Evolutionary conservation across 257 asterid genomes (phyloP).

Genomic region (Solanum pinnatisectum): DNA sequence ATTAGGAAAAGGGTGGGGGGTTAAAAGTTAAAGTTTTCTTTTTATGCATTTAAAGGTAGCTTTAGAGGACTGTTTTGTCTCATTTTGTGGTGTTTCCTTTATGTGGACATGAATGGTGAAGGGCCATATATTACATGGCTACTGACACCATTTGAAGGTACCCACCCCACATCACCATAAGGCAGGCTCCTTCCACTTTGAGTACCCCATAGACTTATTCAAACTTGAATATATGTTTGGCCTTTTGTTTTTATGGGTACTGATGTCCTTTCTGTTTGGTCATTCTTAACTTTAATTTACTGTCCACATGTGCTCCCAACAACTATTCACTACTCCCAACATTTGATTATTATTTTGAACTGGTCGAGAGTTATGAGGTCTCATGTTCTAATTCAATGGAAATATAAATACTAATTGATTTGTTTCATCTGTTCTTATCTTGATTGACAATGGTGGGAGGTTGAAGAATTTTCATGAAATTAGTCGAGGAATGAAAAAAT

Average conservation of each 20-base stretch:
- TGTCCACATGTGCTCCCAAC: not conserved
- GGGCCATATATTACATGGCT: conserved; percentile 32
- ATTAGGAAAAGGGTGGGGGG: not conserved
- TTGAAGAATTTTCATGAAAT: too few species aligned
- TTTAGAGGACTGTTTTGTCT: conserved; percentile 31
- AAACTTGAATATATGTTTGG: conserved; percentile 18
- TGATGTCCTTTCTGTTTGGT: conserved; percentile 11
- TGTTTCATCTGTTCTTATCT: too few species aligned
- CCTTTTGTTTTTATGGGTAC: conserved; percentile 23
- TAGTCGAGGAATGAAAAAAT: not conserved
- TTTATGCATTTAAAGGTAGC: conserved; percentile 27
- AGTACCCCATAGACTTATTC: conserved; percentile 7
- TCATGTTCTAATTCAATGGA: too few species aligned
- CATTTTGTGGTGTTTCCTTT: conserved; percentile 27
- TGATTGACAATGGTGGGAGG: not conserved
- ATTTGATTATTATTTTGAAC: not conserved
- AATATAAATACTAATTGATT: not conserved
- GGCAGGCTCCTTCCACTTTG: conserved; percentile 18
- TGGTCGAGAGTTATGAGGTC: not conserved
- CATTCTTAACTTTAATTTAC: not conserved
- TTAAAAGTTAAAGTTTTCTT: conserved; percentile 3
- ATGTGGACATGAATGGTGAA: conserved; percentile 25
- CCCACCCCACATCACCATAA: not conserved
- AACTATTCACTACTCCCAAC: not conserved
- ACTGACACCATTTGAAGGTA: conserved; percentile 23